Base-by-base conservation (phyloP, 2,329 filamentous ascomycete species). In the Venturia aucupariae region DNA sequence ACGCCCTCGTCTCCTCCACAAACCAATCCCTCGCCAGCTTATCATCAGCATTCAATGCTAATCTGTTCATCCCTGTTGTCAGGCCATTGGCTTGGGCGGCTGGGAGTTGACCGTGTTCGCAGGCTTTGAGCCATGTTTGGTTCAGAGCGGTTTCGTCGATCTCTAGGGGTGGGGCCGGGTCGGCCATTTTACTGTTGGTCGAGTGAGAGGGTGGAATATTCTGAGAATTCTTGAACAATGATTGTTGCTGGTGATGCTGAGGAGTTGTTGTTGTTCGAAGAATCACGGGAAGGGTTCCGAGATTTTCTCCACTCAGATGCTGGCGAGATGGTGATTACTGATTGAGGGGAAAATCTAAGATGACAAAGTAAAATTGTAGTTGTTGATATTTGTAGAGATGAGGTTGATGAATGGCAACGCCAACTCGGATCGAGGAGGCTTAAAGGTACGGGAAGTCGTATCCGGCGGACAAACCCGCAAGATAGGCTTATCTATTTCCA, bases 11-110 rank as follows among this genome's bases (percentile, higher is more conserved):
- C 0, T 84, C 86, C n/a, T 85, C 73, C 0, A 86, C 81, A 67
- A 93, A 92, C 90, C 90, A 93, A 72, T 89, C 84, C 46, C 90
- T 83, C 15, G 83, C 89, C 69, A 83, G 75, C 71, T 87, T 89
- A 72, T 93, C 90, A 2, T 84, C 78, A 69, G 91, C 84, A 2
- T 86, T 86, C 27, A 93, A 80, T 2, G 89, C 79, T 0, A 93
- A 82, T 1, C 90, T 85, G 32, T 84, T 83, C 89, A 93, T 92
- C 65, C 90, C 90, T 0, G 86, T 89, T 22, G 27, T 35, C 30
- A 57, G 10, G 2, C 51, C 51, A 35, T 35, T 57, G 7, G 51
- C 51, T n/a, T 57, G 30, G 8, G 51, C 30, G 19, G 51, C 51
- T 32, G 51, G 51, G 13, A 57, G 30, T 57, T 57, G 51, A 17